Percentiles rank a stretch among this genome's conserved stretches.
phyloP scores from a whole-genome alignment of 1,139 yeast genomes.

The Scheffersomyces segobiensis region DNA sequence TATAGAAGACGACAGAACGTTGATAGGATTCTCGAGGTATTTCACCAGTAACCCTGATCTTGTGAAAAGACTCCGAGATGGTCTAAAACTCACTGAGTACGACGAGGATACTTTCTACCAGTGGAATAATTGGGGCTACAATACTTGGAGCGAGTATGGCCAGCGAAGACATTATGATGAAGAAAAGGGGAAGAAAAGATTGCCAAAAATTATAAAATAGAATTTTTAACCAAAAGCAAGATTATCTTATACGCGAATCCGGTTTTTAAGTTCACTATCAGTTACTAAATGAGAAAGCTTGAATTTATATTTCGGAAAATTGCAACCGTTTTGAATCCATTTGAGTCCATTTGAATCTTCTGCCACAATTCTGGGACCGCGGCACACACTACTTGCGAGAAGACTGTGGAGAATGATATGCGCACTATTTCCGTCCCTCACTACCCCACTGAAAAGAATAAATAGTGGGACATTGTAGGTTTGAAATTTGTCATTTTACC shows the following conservation, averaged over 20 bases:
- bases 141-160: slow-evolving; percentile 3
- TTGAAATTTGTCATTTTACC: not conserved
- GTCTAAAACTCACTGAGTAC: slow-evolving; percentile 13
- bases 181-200: not conserved
- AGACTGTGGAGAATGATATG: not conserved
- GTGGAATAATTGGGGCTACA: slow-evolving; percentile 7
- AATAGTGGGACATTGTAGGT: not conserved
- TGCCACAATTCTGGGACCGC: not conserved
- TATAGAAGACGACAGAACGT: slow-evolving; percentile 28
- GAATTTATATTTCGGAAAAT: not conserved
- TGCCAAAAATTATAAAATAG: not conserved
- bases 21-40: slow-evolving; percentile 14
- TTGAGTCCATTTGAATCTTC: not conserved
- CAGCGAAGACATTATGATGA: not conserved
- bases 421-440: not conserved
- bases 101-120: slow-evolving; percentile 6
- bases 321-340: not conserved
- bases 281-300: not conserved
- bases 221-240: too few relatives aligned
- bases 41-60: slow-evolving; percentile 54
- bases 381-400: not conserved
- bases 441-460: not conserved
- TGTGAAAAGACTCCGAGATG: slow-evolving; percentile 36
- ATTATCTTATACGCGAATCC: too few relatives aligned
- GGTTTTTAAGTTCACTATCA: too few relatives aligned